Evolutionary conservation across 1,284 basidiomycete genomes (phyloP), one percentile per base, ranked within the genome.

Genomic region (Inonotus hispidus): DNA sequence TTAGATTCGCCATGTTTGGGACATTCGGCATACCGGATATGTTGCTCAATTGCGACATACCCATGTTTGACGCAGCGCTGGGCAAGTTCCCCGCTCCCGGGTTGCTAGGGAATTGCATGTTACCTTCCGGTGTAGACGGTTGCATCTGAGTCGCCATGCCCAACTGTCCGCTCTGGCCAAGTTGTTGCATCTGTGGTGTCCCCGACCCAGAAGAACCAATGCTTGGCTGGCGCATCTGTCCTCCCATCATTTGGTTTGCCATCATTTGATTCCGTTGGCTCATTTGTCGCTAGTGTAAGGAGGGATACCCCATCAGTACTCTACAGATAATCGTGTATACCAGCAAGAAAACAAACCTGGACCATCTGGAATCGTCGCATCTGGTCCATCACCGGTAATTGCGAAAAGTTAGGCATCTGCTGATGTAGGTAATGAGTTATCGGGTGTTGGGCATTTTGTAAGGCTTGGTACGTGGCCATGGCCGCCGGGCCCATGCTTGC

Each of bases 371-470:
- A 75, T 67, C 76, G 81, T 68, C 84, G 82, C 64, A 88, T 67
- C 71, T 89, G 86, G 65, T 79, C 73, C 61, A 73, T 77, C 4
- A 78, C 49, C 8, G 84, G 78, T 61, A 88, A 67, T 23, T 69
- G 68, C 65, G 74, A 72, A 66, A 90, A 89, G 7, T 76, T 76
- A 16, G 84, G 86, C 2, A 84, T 69, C 37, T 73, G 73, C 54
- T 77, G 72, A 3, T 73, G 66, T 72, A 88, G 76, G 63, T 82
- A 81, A 61, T 80, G 76, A 68, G 85, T 71, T 60, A 88, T 75
- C 35, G 83, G 81, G 68, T 88, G 82, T 14, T 66, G 72, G 13
- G 81, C 82, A 37, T 75, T 81, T 63, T 83, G 82, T 67, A 89
- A 67, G 19, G 84, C 71, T 55, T 78, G 73, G 58, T 75, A 74